Conservation (phyloP, 1,284 basidiomycete species). For the Somion occarium region DNA sequence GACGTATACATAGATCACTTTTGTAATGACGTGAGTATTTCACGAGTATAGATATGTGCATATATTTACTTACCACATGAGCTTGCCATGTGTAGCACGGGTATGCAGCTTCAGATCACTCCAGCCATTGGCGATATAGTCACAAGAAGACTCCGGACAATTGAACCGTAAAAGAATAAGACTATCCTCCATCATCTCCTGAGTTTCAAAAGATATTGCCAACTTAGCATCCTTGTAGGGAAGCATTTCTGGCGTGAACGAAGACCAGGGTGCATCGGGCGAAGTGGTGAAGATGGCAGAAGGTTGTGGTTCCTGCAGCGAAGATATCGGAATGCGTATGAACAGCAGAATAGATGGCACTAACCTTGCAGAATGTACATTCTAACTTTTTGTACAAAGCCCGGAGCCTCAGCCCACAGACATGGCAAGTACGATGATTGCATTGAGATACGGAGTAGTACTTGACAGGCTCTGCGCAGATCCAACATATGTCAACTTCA, state of each 20-base stretch:
- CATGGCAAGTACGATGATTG: constrained; percentile 90
- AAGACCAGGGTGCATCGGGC: constrained; percentile 56
- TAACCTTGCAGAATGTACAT: constrained; percentile 95
- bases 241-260: constrained; percentile 53
- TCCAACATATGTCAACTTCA: constrained; percentile 73
- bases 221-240: constrained; percentile 76
- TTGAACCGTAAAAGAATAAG: constrained; percentile 89
- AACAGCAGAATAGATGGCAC: constrained; percentile 4
- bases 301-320: constrained; percentile 66
- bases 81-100: constrained; percentile 68
- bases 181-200: constrained; percentile 94
- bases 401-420: constrained; percentile 87
- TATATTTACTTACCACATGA: constrained; percentile 67
- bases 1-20: constrained; percentile 84
- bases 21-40: neutral
- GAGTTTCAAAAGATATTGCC: constrained; percentile 82
- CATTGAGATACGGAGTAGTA: constrained; percentile 89
- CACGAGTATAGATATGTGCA: constrained; percentile 2
- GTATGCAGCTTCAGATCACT: constrained; percentile 81
- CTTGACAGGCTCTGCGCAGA: constrained; percentile 93
- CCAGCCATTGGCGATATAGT: constrained; percentile 86
- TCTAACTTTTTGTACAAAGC: constrained; percentile 92
- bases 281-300: constrained; percentile 82
- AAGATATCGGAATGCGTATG: neutral
- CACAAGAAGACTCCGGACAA: constrained; percentile 78